Percentiles rank a stretch among this genome's conserved stretches.
phyloP scores from a whole-genome alignment of 805 yeast genomes.

The Yamadazyma endophytica region DNA sequence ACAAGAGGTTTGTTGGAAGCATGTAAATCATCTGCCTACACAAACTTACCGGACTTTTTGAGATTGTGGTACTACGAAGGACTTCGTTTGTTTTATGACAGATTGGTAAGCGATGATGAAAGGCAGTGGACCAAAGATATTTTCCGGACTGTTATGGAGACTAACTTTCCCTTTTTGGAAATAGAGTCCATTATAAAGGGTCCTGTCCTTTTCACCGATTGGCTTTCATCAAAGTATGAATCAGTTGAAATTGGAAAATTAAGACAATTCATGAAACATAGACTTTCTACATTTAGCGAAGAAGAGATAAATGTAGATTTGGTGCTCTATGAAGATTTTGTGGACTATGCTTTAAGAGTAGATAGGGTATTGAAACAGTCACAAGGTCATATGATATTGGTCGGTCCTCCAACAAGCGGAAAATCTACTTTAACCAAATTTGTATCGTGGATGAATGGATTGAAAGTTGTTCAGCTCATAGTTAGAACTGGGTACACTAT shows the following conservation, averaged over 20 bases:
- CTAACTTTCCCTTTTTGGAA: conserved; percentile 46
- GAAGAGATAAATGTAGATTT: conserved; percentile 65
- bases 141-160: conserved; percentile 22
- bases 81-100: conserved; percentile 69
- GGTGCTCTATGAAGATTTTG: conserved; percentile 61
- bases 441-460: conserved; percentile 90
- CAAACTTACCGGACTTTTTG: conserved; percentile 42
- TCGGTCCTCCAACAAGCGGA: conserved; percentile 82
- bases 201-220: conserved; percentile 67
- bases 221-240: conserved; percentile 65
- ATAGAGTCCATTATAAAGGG: conserved; percentile 26
- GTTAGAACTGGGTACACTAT: conserved; percentile 53
- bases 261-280: conserved; percentile 51
- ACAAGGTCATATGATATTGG: conserved; percentile 85
- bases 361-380: conserved; percentile 80
- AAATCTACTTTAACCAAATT: conserved; percentile 71
- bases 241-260: conserved; percentile 50
- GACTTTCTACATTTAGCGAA: conserved; percentile 70
- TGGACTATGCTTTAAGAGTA: conserved; percentile 72
- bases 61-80: conserved; percentile 83
- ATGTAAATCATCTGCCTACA: conserved; percentile 29
- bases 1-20: conserved; percentile 65
- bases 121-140: conserved; percentile 45
- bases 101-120: conserved; percentile 49
- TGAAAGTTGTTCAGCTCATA: conserved; percentile 53